A percentile compares a stretch with the other conserved stretches of the same genome.
phyloP scores from a whole-genome alignment of 2,329 filamentous ascomycete genomes.

The Chaetomium strumarium region DNA sequence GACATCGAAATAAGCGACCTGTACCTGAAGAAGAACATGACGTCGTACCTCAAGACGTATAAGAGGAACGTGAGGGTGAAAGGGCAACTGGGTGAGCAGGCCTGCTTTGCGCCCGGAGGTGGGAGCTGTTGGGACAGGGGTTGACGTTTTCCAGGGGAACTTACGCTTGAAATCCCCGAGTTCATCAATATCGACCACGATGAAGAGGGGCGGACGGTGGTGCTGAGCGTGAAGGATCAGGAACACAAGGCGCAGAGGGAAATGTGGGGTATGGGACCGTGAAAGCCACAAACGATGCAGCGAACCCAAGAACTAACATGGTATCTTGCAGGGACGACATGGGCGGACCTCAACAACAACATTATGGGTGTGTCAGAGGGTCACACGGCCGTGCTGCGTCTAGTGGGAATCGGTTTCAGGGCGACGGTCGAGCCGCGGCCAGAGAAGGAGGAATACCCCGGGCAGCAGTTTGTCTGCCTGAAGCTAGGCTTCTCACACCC shows the following conservation, averaged over 20 bases:
- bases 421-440: constrained; percentile 76
- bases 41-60: constrained; percentile 55
- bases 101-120: not conserved
- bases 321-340: constrained; percentile 64
- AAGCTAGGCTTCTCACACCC: constrained; percentile 97
- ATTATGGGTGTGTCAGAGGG: constrained; percentile 94
- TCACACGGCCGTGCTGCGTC: constrained; percentile 83
- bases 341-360: constrained; percentile 84
- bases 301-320: constrained; percentile 20
- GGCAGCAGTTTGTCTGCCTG: constrained; percentile 82
- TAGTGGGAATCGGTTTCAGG: constrained; percentile 94
- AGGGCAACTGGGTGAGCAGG: constrained; percentile 66
- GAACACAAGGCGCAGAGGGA: constrained; percentile 70
- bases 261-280: constrained; percentile 77
- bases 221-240: constrained; percentile 63
- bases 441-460: constrained; percentile 66
- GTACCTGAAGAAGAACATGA: constrained; percentile 45
- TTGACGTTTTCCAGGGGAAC: constrained; percentile 49
- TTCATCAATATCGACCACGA: constrained; percentile 72
- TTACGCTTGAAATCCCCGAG: constrained; percentile 71
- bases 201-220: constrained; percentile 53
- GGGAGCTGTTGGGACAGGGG: constrained; percentile 1
- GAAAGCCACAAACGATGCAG: too few species aligned
- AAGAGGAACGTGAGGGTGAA: constrained; percentile 67
- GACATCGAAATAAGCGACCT: constrained; percentile 66